Conservation (phyloP, 805 yeast species). For the Komagataella kurtzmanii region DNA sequence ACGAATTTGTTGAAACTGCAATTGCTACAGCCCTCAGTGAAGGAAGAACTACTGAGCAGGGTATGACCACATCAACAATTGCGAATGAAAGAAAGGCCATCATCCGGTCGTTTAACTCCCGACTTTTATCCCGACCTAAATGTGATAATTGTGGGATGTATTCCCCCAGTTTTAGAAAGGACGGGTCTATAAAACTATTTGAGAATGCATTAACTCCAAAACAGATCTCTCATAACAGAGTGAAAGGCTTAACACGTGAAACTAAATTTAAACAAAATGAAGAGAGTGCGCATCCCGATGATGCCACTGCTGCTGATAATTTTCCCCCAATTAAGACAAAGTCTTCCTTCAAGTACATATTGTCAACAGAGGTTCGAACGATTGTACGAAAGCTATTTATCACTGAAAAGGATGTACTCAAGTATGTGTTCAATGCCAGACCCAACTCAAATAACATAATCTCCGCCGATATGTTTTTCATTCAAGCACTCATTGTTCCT, state of each 20-base stretch:
- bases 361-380: conserved; percentile 79
- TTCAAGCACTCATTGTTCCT: conserved; percentile 83
- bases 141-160: conserved; percentile 96
- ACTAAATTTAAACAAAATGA: conserved; percentile 42
- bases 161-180: conserved; percentile 90
- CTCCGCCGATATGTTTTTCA: conserved; percentile 76
- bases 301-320: conserved; percentile 12
- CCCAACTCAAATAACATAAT: conserved; percentile 38
- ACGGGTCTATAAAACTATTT: conserved; percentile 85
- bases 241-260: conserved; percentile 65
- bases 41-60: conserved; percentile 55
- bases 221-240: conserved; percentile 68
- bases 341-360: conserved; percentile 71
- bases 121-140: conserved; percentile 61
- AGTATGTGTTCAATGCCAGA: conserved; percentile 69
- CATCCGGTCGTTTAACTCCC: conserved; percentile 64
- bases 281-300: conserved; percentile 8
- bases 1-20: conserved; percentile 54
- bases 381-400: conserved; percentile 64
- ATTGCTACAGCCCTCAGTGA: conserved; percentile 64
- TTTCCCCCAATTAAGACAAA: conserved; percentile 43
- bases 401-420: conserved; percentile 55
- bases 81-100: conserved; percentile 71
- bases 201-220: conserved; percentile 78
- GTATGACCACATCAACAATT: conserved; percentile 73